A percentile compares a stretch with the other conserved stretches of the same genome.
phyloP scores from a whole-genome alignment of 345 rosid species.

The Acer yangbiense region DNA sequence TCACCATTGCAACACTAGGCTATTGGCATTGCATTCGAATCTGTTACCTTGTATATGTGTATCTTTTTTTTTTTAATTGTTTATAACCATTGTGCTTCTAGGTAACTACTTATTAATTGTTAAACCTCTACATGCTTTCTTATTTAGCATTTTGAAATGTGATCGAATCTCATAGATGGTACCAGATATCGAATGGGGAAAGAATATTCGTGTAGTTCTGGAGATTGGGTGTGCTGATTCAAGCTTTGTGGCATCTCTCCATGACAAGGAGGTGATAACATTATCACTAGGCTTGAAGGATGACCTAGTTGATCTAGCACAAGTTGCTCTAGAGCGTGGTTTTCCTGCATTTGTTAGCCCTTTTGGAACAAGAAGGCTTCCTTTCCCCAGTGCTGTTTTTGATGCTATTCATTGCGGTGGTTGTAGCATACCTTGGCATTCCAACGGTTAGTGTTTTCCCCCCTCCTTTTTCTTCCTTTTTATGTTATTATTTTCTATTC shows the following conservation, averaged over 20 bases:
- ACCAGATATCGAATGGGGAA: conserved; percentile 99
- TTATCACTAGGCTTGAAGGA: conserved; percentile 83
- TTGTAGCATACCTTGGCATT: conserved; percentile 83
- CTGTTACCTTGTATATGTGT: neutral
- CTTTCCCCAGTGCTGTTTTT: conserved; percentile 88
- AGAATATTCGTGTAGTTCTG: conserved; percentile 86
- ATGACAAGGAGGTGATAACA: conserved; percentile 79
- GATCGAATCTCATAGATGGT: conserved; percentile 76
- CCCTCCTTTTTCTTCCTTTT: neutral
- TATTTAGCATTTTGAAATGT: conserved; percentile 31
- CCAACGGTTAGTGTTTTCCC: conserved; percentile 50
- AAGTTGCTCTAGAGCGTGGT: conserved; percentile 87
- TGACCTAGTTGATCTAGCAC: conserved; percentile 90
- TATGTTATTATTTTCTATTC: neutral
- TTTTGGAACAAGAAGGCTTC: conserved; percentile 76
- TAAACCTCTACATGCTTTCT: neutral
- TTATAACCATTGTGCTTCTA: neutral
- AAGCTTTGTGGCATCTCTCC: conserved; percentile 71
- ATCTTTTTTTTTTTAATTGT: neutral
- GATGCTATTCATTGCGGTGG: conserved; percentile 89
- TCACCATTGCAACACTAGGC: neutral
- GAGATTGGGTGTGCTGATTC: conserved; percentile 79
- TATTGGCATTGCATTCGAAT: neutral
- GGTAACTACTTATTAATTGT: conserved; percentile 4
- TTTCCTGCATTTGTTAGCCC: conserved; percentile 78